These are phyloP conservation scores for Sordariomycetes sp. DNA, from an alignment of 2,329 filamentous ascomycete species.

Conservation along the genomic window DNA sequence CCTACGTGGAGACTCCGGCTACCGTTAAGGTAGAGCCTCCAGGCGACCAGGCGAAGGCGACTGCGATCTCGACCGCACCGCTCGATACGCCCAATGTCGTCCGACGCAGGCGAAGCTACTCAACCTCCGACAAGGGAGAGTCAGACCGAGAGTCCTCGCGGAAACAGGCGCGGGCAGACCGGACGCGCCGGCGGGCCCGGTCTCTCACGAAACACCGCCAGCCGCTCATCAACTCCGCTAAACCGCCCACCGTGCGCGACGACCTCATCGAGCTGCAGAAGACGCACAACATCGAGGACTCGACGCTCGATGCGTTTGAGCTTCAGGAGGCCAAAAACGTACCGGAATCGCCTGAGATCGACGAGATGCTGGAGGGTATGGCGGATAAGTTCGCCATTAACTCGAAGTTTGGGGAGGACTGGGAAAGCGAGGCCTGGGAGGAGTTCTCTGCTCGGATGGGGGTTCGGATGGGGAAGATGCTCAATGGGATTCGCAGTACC, in stretches of 20 bases:
- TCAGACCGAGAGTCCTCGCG: not conserved
- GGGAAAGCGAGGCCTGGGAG: not conserved
- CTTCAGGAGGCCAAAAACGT: slow-evolving; percentile 17
- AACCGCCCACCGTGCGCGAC: slow-evolving; percentile 38
- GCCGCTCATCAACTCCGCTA: slow-evolving; percentile 39
- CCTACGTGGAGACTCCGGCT: slow-evolving; percentile 42
- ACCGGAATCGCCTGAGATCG: slow-evolving; percentile 5
- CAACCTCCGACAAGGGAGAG: not conserved
- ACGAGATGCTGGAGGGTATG: slow-evolving; percentile 9
- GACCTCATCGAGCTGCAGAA: slow-evolving; percentile 40
- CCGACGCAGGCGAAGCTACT: not conserved
- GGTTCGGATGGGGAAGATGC: slow-evolving; percentile 32
- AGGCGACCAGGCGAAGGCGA: slow-evolving; percentile 21
- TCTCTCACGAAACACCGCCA: slow-evolving; percentile 29
- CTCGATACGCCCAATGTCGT: not conserved
- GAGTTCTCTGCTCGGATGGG: not conserved
- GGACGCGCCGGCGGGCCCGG: slow-evolving; percentile 14
- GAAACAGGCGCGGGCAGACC: not conserved
- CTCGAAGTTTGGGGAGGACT: slow-evolving; percentile 4
- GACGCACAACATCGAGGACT: slow-evolving; percentile 42
- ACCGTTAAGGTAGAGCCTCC: slow-evolving; percentile 23
- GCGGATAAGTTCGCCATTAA: slow-evolving; percentile 7
- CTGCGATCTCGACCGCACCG: not conserved
- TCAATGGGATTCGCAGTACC: slow-evolving; percentile 37
- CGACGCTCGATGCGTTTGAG: slow-evolving; percentile 43